These are phyloP conservation scores for Penicillium sp. DNA, from an alignment of 2,329 filamentous ascomycete species.

Conservation along the genomic window DNA sequence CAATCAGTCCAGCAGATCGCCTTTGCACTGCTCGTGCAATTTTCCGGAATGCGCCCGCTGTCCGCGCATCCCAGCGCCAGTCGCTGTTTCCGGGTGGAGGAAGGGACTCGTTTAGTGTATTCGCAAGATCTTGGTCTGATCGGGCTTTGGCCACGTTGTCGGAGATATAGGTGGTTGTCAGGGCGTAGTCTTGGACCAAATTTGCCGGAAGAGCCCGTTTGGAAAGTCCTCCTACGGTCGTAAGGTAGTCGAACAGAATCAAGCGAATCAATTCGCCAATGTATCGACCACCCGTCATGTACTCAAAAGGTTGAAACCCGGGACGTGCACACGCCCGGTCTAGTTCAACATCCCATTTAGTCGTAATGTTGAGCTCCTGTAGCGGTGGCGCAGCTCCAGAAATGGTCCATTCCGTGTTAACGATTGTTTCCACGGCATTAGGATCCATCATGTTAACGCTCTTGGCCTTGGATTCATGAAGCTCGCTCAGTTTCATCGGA, in stretches of 20 bases:
- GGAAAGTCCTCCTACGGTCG: constrained; percentile 46
- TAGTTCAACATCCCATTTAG: constrained; percentile 69
- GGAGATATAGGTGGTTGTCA: constrained; percentile 74
- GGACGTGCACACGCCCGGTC: constrained; percentile 69
- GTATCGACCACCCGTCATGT: constrained; percentile 80
- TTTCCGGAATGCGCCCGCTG: constrained; percentile 63
- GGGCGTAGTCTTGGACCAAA: constrained; percentile 62
- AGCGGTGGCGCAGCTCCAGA: constrained; percentile 72
- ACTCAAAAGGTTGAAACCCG: constrained; percentile 81
- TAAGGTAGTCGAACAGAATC: constrained; percentile 68
- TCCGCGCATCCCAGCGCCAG: constrained; percentile 66
- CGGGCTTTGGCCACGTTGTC: constrained; percentile 63
- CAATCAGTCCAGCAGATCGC: constrained; percentile 73
- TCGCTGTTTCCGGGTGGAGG: constrained; percentile 48
- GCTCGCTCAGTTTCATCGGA: constrained; percentile 64
- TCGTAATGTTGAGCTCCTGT: constrained; percentile 62
- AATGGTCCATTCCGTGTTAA: constrained; percentile 86
- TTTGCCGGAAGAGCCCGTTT: constrained; percentile 55
- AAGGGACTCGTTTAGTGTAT: constrained; percentile 58
- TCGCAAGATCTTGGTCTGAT: constrained; percentile 54
- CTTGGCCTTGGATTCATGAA: constrained; percentile 66
- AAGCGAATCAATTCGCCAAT: constrained; percentile 75
- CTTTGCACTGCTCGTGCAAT: constrained; percentile 72
- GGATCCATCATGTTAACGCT: constrained; percentile 52
- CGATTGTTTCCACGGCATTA: constrained; percentile 67